phyloP scores from a whole-genome alignment of 352 stramenopile species.

The Thalassiosira mediterranea region DNA sequence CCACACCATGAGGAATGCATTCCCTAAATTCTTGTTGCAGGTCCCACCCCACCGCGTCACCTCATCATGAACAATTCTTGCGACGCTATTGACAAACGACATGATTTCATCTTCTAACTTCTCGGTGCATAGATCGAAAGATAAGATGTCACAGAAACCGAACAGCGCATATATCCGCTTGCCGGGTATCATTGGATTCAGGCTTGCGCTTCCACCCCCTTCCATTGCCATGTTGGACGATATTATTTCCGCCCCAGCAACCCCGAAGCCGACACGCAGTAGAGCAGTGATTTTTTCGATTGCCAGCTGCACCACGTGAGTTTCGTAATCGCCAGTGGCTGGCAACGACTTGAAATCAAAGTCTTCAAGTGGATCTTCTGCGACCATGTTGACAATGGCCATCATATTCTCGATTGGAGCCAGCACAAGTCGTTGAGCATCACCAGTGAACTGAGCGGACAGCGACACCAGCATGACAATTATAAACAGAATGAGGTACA shows the following conservation, averaged over 20 bases:
- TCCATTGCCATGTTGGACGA: constrained; percentile 92
- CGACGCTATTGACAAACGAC: constrained; percentile 97
- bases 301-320: constrained; percentile 91
- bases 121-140: constrained; percentile 93
- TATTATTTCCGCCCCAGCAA: constrained; percentile 97
- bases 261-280: constrained; percentile 94
- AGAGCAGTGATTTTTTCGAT: constrained; percentile 91
- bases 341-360: constrained; percentile 84
- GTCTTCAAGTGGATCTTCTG: constrained; percentile 81
- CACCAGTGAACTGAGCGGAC: constrained; percentile 86
- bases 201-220: constrained; percentile 85
- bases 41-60: constrained; percentile 82
- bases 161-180: constrained; percentile 96
- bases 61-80: constrained; percentile 91
- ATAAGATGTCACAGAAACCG: constrained; percentile 94
- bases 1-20: constrained; percentile 94
- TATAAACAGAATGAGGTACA: constrained; percentile 81
- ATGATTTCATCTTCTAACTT: constrained; percentile 94
- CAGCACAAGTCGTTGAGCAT: constrained; percentile 94
- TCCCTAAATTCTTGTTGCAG: constrained; percentile 88
- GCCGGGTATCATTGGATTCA: constrained; percentile 96
- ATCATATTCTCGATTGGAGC: constrained; percentile 96
- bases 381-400: constrained; percentile 85
- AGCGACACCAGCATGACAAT: constrained; percentile 90
- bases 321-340: constrained; percentile 90